Percentiles rank a stretch among this genome's conserved stretches.
Conservation (phyloP, 495 filamentous ascomycete genomes). For the Hypoxylon perforatum region DNA sequence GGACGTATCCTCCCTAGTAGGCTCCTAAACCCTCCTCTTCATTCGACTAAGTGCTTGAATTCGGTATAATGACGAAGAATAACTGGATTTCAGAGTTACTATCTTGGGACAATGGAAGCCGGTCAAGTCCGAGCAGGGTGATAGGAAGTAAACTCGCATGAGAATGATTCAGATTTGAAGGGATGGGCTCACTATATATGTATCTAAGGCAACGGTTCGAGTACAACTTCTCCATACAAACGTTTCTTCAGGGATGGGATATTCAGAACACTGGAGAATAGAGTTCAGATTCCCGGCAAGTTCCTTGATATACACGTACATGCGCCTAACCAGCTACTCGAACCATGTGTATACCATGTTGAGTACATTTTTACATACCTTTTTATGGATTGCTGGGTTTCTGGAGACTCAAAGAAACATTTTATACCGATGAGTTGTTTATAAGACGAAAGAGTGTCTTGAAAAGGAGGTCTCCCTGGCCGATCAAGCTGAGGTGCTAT, state of each 20-base stretch:
- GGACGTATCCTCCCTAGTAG: too few relatives aligned
- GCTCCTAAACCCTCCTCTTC: too few relatives aligned
- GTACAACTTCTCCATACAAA: not conserved
- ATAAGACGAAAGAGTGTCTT: too few relatives aligned
- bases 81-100: too few relatives aligned
- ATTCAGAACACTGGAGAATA: constrained; percentile 3
- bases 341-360: not conserved
- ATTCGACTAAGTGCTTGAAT: too few relatives aligned
- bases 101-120: not conserved
- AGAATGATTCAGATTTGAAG: not conserved
- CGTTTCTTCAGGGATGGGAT: constrained; percentile 2
- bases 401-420: too few relatives aligned
- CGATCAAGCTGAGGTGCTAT: too few relatives aligned
- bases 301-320: not conserved
- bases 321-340: not conserved
- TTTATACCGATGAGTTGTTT: too few relatives aligned
- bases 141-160: not conserved
- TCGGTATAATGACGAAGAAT: too few relatives aligned
- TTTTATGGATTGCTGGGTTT: not conserved
- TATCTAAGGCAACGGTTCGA: not conserved
- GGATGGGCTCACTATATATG: too few relatives aligned
- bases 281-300: constrained; percentile 7
- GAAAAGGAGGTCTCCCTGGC: too few relatives aligned
- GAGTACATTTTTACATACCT: too few relatives aligned
- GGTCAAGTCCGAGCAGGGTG: not conserved